phyloP scores from a whole-genome alignment of 2,329 filamentous ascomycete species.

The Falciphora oryzae region DNA sequence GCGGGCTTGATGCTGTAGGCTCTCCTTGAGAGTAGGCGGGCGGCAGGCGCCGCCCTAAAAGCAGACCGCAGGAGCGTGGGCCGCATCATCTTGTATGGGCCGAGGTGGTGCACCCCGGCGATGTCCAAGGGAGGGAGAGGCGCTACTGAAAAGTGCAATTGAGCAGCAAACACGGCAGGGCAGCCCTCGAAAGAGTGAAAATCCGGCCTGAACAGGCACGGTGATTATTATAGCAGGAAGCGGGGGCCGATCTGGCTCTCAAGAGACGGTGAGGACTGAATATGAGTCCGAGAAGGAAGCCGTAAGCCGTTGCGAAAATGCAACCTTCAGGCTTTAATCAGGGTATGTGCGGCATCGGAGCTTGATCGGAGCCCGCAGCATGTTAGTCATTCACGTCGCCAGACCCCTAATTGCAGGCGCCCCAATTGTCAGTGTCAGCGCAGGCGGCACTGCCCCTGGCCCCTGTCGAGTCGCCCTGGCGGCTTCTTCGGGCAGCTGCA shows the following conservation, averaged over 20 bases:
- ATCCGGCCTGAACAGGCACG: not conserved
- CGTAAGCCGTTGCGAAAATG: not conserved
- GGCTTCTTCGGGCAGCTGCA: not conserved
- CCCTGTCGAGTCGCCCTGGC: not conserved
- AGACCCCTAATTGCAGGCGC: not conserved
- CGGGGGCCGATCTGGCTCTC: no score
- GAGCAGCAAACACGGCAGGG: no score
- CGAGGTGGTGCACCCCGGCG: no score
- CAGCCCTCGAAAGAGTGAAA: not conserved
- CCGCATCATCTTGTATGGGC: constrained; percentile 35
- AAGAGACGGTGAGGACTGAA: not conserved
- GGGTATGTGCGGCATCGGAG: constrained; percentile 18
- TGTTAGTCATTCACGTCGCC: not conserved
- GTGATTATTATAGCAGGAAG: not conserved
- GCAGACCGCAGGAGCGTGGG: constrained; percentile 32
- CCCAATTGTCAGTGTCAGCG: no score
- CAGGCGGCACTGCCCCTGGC: not conserved
- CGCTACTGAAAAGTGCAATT: not conserved
- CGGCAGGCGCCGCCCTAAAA: constrained; percentile 20
- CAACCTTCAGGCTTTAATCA: constrained; percentile 10
- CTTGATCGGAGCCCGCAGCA: constrained; percentile 20
- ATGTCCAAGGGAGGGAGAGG: no score
- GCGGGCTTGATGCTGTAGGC: constrained; percentile 49
- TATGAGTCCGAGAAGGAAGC: not conserved
- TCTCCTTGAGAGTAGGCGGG: constrained; percentile 30